Evolutionary conservation across 257 asterid species (phyloP), one percentile per base, ranked within the genome.

Genomic region (Solanum piurae): DNA sequence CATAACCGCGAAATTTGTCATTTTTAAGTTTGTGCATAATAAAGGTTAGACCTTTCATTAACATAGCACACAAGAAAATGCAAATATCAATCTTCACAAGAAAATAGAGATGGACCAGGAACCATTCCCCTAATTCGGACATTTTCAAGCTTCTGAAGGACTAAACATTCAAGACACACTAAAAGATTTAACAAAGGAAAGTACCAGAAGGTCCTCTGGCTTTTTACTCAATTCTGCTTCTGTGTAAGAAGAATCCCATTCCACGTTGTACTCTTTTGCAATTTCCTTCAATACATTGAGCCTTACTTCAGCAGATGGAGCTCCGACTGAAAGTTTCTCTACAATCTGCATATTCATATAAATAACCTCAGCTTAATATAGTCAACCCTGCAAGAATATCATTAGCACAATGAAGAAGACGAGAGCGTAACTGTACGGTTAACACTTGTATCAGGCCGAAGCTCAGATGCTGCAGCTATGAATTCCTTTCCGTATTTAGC

Each of bases 141-240:
- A 49, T 16, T 20, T 31, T 29, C 20, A 82, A 82, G 7, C 69
- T 82, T 82, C 10, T 29, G 68, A 6, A 77, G 25, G 40, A 80
- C 85, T 46, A 16, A 80, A 49, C 11, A 49, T 29, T 49, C 12
- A 2, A 82, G 44, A 82, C 44, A 82, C 44, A 31, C 29, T 9
- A 82, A 69, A 31, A 74, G 75, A 84, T 36, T 9, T 82, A 84
- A 86, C 37, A 36, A 76, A 85, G 66, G 84, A 25, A 62, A 31
- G 68, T 96, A 96, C 99, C 96, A 97, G 91, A 79, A 97, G 98
- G 90, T 97, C 99, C 94, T 97, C 99, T 2, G 96, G 96, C 74
- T 92, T 95, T 87, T 92, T 97, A 90, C 90, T 83, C 88, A 97
- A 90, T 92, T 93, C 99, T 69, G 89, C 89, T 90, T 94, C 99